A percentile compares a stretch with the other conserved stretches of the same genome.
Conservation (phyloP, 176 grass and related monocot species). For the Triticum urartu region DNA sequence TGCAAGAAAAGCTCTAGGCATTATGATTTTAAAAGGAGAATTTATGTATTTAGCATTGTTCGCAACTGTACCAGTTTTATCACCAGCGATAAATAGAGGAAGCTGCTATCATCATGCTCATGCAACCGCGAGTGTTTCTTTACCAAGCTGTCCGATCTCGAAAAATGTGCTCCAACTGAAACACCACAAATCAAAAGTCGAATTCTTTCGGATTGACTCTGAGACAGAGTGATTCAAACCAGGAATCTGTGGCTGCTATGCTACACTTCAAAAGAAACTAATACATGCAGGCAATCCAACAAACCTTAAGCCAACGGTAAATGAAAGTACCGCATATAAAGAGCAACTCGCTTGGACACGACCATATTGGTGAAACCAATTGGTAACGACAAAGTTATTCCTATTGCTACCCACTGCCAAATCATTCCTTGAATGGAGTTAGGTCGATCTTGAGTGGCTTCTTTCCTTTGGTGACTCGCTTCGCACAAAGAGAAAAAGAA, state of each 20-base stretch:
- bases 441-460: constrained; percentile 75
- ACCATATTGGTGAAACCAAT: not conserved
- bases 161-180: not conserved
- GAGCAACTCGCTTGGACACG: not conserved
- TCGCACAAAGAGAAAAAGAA: not conserved
- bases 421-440: constrained; percentile 55
- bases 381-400: not conserved
- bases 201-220: not conserved
- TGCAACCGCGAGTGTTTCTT: no score
- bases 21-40: no score
- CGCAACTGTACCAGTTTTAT: no score
- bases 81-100: no score
- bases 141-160: no score
- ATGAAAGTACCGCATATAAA: not conserved
- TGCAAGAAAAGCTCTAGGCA: no score
- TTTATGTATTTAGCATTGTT: no score
- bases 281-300: not conserved
- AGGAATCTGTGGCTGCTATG: not conserved
- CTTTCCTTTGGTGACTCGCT: constrained; percentile 85
- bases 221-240: not conserved
- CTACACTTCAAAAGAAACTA: not conserved
- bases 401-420: not conserved
- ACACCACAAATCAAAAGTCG: not conserved
- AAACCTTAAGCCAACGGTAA: not conserved
- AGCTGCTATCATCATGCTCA: no score